These are phyloP conservation scores for Saccharomyces hybrid DNA, from an alignment of 1,139 yeast species.

Conservation along the genomic window DNA sequence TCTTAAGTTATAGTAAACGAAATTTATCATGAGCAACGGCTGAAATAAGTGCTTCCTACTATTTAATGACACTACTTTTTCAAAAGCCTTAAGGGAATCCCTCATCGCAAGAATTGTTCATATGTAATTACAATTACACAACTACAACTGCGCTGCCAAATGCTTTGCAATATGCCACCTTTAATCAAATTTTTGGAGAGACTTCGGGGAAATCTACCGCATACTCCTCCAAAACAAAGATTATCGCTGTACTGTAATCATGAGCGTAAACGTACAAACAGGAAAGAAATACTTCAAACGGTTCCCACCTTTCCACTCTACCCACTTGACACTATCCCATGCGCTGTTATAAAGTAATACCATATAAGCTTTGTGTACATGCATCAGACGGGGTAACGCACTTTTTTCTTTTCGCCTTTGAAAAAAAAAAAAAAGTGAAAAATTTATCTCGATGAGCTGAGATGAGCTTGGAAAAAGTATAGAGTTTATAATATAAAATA, in stretches of 20 bases:
- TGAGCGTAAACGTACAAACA: too few species aligned
- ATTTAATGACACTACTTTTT: not conserved
- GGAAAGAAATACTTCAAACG: too few species aligned
- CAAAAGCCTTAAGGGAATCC: not conserved
- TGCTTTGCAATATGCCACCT: not conserved
- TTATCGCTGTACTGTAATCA: too few species aligned
- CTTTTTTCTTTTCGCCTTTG: not conserved
- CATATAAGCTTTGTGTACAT: not conserved
- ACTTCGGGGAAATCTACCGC: not conserved
- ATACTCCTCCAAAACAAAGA: too few species aligned
- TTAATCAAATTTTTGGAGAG: not conserved
- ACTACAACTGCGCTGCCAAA: not conserved
- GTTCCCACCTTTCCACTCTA: not conserved
- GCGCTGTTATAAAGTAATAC: not conserved
- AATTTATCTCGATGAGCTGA: conserved; percentile 12
- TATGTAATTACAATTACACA: not conserved
- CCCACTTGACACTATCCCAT: not conserved
- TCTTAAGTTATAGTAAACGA: not conserved
- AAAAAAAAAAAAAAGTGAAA: conserved; percentile 2
- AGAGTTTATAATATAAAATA: not conserved
- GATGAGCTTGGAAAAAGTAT: conserved; percentile 2
- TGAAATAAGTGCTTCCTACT: not conserved
- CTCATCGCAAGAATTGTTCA: not conserved
- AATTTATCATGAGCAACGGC: not conserved
- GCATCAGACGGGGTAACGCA: not conserved